These are phyloP conservation scores for Pythium pyrilobum DNA, from an alignment of 352 stramenopile genomes.

Conservation along the genomic window DNA sequence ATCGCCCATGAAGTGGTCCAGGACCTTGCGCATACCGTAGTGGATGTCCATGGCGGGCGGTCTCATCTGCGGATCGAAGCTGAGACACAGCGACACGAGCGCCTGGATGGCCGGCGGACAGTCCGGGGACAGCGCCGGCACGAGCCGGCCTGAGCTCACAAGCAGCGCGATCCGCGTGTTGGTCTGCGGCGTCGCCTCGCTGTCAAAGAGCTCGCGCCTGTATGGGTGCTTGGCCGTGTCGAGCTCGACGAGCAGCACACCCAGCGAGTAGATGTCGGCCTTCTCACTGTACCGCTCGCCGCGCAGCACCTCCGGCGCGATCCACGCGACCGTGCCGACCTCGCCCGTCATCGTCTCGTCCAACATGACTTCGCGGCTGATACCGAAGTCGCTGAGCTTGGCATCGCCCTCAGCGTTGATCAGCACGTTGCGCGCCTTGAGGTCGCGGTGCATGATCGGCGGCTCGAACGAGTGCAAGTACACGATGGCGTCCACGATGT, in stretches of 20 bases:
- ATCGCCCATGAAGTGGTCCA: neutral
- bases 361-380: conserved; percentile 6
- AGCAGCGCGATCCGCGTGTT: conserved; percentile 21
- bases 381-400: conserved; percentile 20
- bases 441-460: conserved; percentile 23
- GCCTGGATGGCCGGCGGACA: conserved; percentile 12
- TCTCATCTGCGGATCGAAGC: conserved; percentile 11
- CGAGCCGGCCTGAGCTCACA: conserved; percentile 16
- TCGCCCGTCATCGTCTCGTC: conserved; percentile 25
- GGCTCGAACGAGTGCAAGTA: conserved; percentile 24
- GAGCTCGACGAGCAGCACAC: conserved; percentile 23
- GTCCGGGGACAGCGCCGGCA: conserved; percentile 4
- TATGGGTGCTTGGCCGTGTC: conserved; percentile 19
- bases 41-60: conserved; percentile 22
- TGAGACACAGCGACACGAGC: conserved; percentile 16
- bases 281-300: conserved; percentile 25
- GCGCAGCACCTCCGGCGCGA: conserved; percentile 22
- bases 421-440: conserved; percentile 23
- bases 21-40: conserved; percentile 19
- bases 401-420: conserved; percentile 3
- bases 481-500: conserved; percentile 19
- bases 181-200: neutral
- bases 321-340: conserved; percentile 22
- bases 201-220: neutral
- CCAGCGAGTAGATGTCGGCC: conserved; percentile 28